A percentile compares a stretch with the other conserved stretches of the same genome.
Conservation (phyloP, 345 rosid genomes). For the Salix caprea region DNA sequence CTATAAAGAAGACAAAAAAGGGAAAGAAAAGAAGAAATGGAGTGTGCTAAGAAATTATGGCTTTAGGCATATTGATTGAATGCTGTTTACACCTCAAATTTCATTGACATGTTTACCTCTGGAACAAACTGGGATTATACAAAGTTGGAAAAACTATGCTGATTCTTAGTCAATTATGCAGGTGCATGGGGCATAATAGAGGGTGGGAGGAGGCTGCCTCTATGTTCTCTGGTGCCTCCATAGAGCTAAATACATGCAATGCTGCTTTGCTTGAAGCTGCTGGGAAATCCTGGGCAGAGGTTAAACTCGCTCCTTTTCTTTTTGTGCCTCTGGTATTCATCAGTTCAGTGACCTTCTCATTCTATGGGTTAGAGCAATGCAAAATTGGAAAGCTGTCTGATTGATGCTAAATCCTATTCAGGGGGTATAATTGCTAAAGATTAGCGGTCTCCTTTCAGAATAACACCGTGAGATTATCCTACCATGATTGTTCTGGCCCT, state of each 20-base stretch:
- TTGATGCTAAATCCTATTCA: background rate
- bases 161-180: conserved; percentile 13
- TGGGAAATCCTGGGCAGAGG: conserved; percentile 95
- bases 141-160: background rate
- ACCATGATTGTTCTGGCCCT: too few relatives aligned
- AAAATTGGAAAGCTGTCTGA: background rate
- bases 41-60: background rate
- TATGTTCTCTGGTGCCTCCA: conserved; percentile 60
- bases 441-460: background rate
- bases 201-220: conserved; percentile 99
- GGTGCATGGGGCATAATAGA: conserved; percentile 98
- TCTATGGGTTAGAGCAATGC: background rate
- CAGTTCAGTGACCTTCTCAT: background rate
- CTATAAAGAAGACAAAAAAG: background rate
- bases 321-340: background rate
- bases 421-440: background rate
- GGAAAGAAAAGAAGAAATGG: background rate
- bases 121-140: background rate
- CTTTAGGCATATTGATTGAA: background rate
- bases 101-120: background rate
- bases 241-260: conserved; percentile 86
- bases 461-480: too few relatives aligned
- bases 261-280: conserved; percentile 94
- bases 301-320: conserved; percentile 17
- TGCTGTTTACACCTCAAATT: background rate